phyloP scores from a whole-genome alignment of 257 asterid genomes.

The Osmanthus fragrans region DNA sequence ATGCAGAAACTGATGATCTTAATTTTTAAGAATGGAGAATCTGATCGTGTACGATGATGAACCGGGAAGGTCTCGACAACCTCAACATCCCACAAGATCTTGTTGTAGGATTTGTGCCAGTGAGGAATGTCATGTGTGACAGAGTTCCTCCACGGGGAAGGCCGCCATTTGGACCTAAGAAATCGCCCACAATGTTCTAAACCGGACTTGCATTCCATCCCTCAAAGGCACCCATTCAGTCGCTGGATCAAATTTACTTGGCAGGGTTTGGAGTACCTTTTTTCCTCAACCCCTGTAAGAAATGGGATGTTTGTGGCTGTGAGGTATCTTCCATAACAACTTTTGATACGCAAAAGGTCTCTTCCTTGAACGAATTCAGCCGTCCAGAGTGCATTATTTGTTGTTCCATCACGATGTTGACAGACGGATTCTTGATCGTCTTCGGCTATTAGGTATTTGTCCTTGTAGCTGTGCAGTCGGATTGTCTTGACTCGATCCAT shows the following conservation, averaged over 20 bases:
- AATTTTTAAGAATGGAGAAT: conserved; percentile 16
- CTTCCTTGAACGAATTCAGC: conserved; percentile 45
- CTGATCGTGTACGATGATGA: background rate
- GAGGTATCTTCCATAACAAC: conserved; percentile 65
- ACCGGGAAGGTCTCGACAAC: conserved; percentile 43
- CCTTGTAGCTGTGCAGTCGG: conserved; percentile 48
- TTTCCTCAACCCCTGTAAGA: conserved; percentile 54
- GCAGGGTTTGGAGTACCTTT: conserved; percentile 49
- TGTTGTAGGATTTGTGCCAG: conserved; percentile 38
- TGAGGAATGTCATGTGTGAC: conserved; percentile 63
- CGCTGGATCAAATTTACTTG: conserved; percentile 38
- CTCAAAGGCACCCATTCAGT: conserved; percentile 70
- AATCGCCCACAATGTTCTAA: conserved; percentile 56
- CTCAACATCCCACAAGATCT: conserved; percentile 75
- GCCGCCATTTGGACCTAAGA: conserved; percentile 62
- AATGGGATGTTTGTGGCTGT: conserved; percentile 60
- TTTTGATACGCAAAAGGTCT: conserved; percentile 41
- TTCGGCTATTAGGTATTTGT: conserved; percentile 58
- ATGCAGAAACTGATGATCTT: conserved; percentile 31
- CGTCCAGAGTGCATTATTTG: conserved; percentile 47
- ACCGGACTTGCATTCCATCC: conserved; percentile 74
- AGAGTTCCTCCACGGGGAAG: conserved; percentile 72
- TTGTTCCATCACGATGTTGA: conserved; percentile 46
- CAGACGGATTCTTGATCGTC: conserved; percentile 47
- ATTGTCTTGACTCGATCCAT: conserved; percentile 65